These are phyloP conservation scores for Linnemannia zychae DNA, from an alignment of 192 early-diverging fungal species.

Conservation along the genomic window DNA sequence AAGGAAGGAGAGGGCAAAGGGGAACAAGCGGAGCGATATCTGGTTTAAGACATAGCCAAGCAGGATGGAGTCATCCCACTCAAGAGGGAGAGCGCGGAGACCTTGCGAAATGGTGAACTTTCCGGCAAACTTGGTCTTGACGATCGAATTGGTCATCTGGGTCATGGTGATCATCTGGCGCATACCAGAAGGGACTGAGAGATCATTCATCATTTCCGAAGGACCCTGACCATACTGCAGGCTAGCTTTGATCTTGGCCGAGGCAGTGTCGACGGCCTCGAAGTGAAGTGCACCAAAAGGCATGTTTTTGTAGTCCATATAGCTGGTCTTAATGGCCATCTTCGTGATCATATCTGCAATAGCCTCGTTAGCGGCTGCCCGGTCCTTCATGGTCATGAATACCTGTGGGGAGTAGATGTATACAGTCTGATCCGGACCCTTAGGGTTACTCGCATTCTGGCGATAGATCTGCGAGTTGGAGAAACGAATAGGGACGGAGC, in stretches of 20 bases:
- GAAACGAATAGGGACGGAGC: slow-evolving; percentile 39
- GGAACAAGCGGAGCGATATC: slow-evolving; percentile 22
- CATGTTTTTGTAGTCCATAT: background rate
- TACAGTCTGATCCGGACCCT: background rate
- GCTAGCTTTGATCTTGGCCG: slow-evolving; percentile 14
- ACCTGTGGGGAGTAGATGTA: background rate
- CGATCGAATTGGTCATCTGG: slow-evolving; percentile 27
- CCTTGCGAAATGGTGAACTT: slow-evolving; percentile 41
- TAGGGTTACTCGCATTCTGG: background rate
- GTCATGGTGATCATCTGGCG: slow-evolving; percentile 42
- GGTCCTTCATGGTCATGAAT: slow-evolving; percentile 5
- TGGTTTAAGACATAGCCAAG: slow-evolving; percentile 17
- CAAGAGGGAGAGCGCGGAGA: slow-evolving; percentile 30
- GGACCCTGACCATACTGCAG: slow-evolving; percentile 41
- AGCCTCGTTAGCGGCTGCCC: slow-evolving; percentile 3
- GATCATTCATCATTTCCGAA: background rate
- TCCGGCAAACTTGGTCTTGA: slow-evolving; percentile 36
- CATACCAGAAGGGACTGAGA: slow-evolving; percentile 4
- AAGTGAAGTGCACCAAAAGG: slow-evolving; percentile 28
- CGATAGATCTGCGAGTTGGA: background rate
- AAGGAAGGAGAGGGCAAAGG: slow-evolving; percentile 44
- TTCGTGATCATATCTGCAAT: background rate
- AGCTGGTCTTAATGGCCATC: background rate
- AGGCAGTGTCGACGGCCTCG: slow-evolving; percentile 8
- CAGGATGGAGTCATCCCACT: background rate